phyloP scores from a whole-genome alignment of 305 asterid genomes.

The Fraxinus angustifolia region DNA sequence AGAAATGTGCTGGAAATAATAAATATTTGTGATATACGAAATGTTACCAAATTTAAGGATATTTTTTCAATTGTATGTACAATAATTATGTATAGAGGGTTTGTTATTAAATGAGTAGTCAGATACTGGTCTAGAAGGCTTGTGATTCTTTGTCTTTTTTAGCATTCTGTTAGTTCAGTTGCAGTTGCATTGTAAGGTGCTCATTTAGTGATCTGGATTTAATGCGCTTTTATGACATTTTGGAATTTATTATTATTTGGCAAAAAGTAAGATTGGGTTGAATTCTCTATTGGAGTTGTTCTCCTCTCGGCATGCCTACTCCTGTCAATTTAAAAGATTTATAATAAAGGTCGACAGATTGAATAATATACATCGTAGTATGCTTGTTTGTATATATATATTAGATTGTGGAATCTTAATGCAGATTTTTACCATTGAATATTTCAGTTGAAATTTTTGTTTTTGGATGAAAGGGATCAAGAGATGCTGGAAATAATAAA shows the following conservation, averaged over 20 bases:
- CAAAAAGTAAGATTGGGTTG: conserved; percentile 14
- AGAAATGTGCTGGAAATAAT: conserved; percentile 11
- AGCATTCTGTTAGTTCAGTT: neutral
- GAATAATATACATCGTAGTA: neutral
- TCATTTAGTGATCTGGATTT: neutral
- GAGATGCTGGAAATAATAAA: conserved; percentile 5
- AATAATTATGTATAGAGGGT: neutral
- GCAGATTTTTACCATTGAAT: neutral
- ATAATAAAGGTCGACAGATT: neutral
- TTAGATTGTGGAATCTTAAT: neutral
- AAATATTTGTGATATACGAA: neutral
- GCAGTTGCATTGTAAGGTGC: conserved; percentile 5
- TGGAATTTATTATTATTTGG: neutral
- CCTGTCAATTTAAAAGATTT: neutral
- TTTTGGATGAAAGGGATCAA: neutral
- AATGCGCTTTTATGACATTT: conserved; percentile 1
- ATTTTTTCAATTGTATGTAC: neutral
- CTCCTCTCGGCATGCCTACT: conserved; percentile 1
- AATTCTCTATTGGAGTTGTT: neutral
- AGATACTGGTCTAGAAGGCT: conserved; percentile 68
- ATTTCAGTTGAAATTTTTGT: conserved; percentile 10
- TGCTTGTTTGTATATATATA: neutral
- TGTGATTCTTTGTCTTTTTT: neutral
- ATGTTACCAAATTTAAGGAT: conserved; percentile 9
- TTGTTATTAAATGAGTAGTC: neutral